A percentile compares a stretch with the other conserved stretches of the same genome.
phyloP scores from a whole-genome alignment of 768 basidiomycete genomes.

The Harrya chromipes region DNA sequence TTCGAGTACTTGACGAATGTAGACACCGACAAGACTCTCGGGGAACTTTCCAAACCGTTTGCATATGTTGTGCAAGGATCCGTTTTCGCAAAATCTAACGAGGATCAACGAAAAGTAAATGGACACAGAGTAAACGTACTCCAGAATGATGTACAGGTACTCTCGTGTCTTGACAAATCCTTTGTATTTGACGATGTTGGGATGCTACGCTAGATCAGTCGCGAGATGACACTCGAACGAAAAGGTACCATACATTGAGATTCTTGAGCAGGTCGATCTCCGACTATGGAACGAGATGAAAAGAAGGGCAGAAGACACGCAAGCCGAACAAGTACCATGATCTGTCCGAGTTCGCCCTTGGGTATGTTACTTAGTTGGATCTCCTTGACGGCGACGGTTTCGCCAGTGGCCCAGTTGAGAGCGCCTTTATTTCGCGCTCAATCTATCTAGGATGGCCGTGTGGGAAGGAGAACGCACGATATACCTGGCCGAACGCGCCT shows the following conservation, averaged over 20 bases:
- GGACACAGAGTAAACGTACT: slow-evolving; percentile 46
- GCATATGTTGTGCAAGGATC: slow-evolving; percentile 90
- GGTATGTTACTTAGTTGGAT: slow-evolving; percentile 94
- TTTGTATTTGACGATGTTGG: slow-evolving; percentile 99
- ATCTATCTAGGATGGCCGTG: slow-evolving; percentile 57
- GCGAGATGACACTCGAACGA: not conserved
- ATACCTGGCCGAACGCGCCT: slow-evolving; percentile 96
- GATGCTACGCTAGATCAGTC: slow-evolving; percentile 54
- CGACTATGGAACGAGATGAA: slow-evolving; percentile 49
- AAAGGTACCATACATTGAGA: slow-evolving; percentile 64
- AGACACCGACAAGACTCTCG: slow-evolving; percentile 93
- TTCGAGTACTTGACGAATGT: slow-evolving; percentile 94
- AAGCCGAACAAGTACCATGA: slow-evolving; percentile 64
- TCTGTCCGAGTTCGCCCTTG: slow-evolving; percentile 89
- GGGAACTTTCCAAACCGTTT: slow-evolving; percentile 99
- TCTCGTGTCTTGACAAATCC: slow-evolving; percentile 95
- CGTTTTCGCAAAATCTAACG: slow-evolving; percentile 92
- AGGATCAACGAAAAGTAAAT: slow-evolving; percentile 7
- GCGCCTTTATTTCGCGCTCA: slow-evolving; percentile 65
- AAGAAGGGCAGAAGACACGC: not conserved
- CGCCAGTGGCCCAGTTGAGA: slow-evolving; percentile 93
- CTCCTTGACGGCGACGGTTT: slow-evolving; percentile 98
- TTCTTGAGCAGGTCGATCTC: slow-evolving; percentile 98
- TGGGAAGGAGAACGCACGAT: slow-evolving; percentile 56
- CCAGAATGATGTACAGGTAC: slow-evolving; percentile 94